These are phyloP conservation scores for Cunninghamia lanceolata DNA, from an alignment of 75 land plant genomes.

Conservation along the genomic window DNA sequence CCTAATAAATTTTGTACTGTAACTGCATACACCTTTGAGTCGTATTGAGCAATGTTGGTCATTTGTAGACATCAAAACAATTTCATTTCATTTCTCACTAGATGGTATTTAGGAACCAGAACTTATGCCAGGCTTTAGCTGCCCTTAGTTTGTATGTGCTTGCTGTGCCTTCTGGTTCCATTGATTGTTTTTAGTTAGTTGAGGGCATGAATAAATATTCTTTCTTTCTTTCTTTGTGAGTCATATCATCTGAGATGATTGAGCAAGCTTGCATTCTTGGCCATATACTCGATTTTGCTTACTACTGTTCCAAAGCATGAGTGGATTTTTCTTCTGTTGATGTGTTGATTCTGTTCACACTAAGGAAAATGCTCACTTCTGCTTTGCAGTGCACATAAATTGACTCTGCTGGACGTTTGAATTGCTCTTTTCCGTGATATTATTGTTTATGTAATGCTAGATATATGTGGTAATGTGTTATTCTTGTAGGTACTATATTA, in stretches of 20 bases:
- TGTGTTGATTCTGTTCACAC: background rate
- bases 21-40: background rate
- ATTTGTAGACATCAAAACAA: background rate
- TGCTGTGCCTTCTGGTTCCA: background rate
- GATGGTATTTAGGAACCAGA: background rate
- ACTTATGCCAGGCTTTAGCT: background rate
- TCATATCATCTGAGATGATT: background rate
- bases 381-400: background rate
- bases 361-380: background rate
- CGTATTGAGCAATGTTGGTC: background rate
- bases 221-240: background rate
- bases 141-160: background rate
- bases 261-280: background rate
- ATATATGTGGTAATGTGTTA: background rate
- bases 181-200: background rate
- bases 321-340: background rate
- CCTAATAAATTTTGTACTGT: background rate
- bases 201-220: background rate
- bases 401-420: background rate
- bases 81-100: background rate
- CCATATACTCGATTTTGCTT: background rate
- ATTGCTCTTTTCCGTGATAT: background rate
- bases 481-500: background rate
- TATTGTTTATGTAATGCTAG: background rate
- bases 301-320: background rate